Conservation (phyloP, 2,329 filamentous ascomycete species). For the Thielaviopsis populi region DNA sequence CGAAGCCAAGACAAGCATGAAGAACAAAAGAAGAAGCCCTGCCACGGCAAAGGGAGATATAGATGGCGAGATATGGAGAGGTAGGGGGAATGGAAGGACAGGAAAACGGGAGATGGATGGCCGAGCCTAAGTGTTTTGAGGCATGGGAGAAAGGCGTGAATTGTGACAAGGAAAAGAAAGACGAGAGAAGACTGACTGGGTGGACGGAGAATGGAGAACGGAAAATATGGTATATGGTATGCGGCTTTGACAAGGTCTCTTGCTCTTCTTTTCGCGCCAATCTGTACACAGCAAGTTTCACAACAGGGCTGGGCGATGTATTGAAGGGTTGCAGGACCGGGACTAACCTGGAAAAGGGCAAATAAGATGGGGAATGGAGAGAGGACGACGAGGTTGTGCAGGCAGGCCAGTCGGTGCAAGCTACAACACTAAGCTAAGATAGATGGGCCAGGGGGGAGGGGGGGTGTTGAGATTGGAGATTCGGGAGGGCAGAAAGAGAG, state of each 20-base stretch:
- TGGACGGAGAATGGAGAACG: not conserved
- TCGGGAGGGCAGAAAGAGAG: not conserved
- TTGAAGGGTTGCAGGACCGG: constrained; percentile 5
- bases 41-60: not conserved
- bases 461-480: not conserved
- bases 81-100: not conserved
- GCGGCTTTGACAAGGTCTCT: not conserved
- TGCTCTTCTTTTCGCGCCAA: not conserved
- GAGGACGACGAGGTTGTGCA: not conserved
- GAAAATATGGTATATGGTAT: not conserved
- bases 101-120: not conserved
- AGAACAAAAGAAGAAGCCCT: not conserved
- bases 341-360: constrained; percentile 6
- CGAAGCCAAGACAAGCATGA: not conserved
- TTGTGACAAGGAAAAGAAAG: not conserved
- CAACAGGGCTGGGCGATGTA: constrained; percentile 7
- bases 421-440: not conserved
- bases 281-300: constrained; percentile 7
- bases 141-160: not conserved
- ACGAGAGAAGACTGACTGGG: not conserved
- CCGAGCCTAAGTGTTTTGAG: constrained; percentile 1
- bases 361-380: not conserved
- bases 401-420: not conserved
- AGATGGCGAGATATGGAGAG: not conserved
- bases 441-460: not conserved